These are phyloP conservation scores for Verticillium nubilum DNA, from an alignment of 2,329 filamentous ascomycete species.

Conservation along the genomic window DNA sequence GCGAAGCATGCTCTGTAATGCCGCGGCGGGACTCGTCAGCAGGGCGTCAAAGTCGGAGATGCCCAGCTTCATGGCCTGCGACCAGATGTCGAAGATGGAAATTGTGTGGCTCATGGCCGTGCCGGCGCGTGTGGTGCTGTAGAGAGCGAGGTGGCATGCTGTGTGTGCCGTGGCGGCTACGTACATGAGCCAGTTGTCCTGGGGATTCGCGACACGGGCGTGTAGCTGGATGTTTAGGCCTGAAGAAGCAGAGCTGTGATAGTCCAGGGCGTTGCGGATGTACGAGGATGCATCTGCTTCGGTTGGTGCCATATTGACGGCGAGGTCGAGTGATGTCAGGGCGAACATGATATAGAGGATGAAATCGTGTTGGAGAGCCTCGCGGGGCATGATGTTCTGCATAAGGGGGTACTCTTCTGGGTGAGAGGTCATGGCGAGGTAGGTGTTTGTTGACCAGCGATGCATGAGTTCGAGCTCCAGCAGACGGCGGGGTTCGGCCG, in stretches of 20 bases:
- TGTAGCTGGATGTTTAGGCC: constrained; percentile 22
- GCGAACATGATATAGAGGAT: constrained; percentile 31
- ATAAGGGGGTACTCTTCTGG: constrained; percentile 28
- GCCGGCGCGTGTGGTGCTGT: constrained; percentile 13
- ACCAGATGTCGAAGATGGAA: background rate
- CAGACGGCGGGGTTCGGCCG: constrained; percentile 15
- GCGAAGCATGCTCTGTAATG: constrained; percentile 5
- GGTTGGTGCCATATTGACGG: constrained; percentile 9
- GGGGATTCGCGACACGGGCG: constrained; percentile 16
- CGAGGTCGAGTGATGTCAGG: constrained; percentile 26
- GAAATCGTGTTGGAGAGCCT: constrained; percentile 31
- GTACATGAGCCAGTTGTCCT: constrained; percentile 22
- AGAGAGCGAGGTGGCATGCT: constrained; percentile 21
- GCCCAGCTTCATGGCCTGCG: background rate
- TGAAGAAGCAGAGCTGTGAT: constrained; percentile 24
- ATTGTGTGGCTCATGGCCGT: constrained; percentile 15
- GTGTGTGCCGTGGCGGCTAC: constrained; percentile 22
- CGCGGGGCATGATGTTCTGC: constrained; percentile 23
- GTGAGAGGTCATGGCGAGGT: constrained; percentile 29
- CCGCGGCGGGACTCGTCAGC: background rate
- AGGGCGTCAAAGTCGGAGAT: background rate
- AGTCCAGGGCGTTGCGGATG: constrained; percentile 24
- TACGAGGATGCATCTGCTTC: constrained; percentile 15
- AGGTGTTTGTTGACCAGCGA: constrained; percentile 41
- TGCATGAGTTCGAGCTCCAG: constrained; percentile 47